phyloP scores from a whole-genome alignment of 331 rosid species.

The Spiraea crenata region DNA sequence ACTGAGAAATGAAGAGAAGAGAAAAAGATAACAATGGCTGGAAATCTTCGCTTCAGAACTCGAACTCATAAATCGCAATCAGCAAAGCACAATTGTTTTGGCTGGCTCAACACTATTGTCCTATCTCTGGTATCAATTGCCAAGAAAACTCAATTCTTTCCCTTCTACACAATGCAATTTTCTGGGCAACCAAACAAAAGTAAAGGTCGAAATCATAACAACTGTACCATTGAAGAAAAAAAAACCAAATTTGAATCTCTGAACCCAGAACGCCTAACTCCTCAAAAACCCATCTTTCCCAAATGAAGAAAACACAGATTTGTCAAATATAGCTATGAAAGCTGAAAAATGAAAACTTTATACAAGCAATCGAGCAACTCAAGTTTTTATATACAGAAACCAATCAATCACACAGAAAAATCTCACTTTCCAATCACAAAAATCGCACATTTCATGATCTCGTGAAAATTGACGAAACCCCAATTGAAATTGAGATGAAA shows the following conservation, averaged over 20 bases:
- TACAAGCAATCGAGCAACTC: neutral
- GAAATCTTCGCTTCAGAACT: slow-evolving; percentile 3
- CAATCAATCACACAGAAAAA: neutral
- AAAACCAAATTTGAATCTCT: neutral
- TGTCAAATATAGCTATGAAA: slow-evolving; percentile 21
- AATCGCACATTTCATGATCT: slow-evolving; percentile 5
- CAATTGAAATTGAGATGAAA: slow-evolving; percentile 5
- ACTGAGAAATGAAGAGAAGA: neutral
- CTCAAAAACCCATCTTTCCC: slow-evolving; percentile 18
- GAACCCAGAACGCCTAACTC: slow-evolving; percentile 1
- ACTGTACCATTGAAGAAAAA: slow-evolving; percentile 34
- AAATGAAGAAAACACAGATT: slow-evolving; percentile 20
- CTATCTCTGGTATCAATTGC: neutral
- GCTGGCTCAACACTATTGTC: neutral
- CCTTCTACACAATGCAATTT: slow-evolving; percentile 10
- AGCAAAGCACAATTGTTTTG: slow-evolving; percentile 3
- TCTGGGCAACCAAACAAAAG: slow-evolving; percentile 29
- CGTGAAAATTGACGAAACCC: slow-evolving; percentile 16
- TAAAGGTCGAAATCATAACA: slow-evolving; percentile 6
- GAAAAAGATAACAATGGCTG: neutral
- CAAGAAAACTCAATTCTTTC: slow-evolving; percentile 10
- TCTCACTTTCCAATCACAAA: neutral
- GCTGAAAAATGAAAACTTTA: slow-evolving; percentile 7
- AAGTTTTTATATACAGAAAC: neutral
- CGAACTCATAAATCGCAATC: neutral